These are phyloP conservation scores for Kodamaea restingae DNA, from an alignment of 805 yeast species.

Conservation along the genomic window DNA sequence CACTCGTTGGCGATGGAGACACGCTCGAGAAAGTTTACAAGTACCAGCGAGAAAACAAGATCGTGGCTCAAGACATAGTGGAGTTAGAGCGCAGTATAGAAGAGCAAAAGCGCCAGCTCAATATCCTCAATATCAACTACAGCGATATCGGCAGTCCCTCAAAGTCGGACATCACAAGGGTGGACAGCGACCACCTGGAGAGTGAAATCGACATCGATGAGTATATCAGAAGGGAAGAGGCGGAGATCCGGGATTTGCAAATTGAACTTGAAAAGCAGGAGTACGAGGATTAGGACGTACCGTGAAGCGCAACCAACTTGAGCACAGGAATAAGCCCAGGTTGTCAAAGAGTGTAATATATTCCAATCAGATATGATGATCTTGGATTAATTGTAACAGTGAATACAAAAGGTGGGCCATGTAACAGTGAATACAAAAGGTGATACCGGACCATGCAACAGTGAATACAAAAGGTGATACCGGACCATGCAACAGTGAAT, in stretches of 20 bases:
- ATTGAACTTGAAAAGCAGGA: slow-evolving; percentile 24
- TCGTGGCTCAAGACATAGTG: slow-evolving; percentile 35
- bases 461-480: too few species aligned
- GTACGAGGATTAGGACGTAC: background rate
- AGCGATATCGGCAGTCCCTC: slow-evolving; percentile 17
- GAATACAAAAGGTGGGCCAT: too few species aligned
- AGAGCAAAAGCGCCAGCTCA: slow-evolving; percentile 40
- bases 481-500: too few species aligned
- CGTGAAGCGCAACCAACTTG: too few species aligned
- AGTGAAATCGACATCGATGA: slow-evolving; percentile 32
- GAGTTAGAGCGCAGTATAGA: slow-evolving; percentile 42
- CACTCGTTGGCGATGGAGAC: slow-evolving; percentile 20
- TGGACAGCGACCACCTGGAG: slow-evolving; percentile 11
- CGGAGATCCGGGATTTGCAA: slow-evolving; percentile 43
- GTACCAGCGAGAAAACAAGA: slow-evolving; percentile 36
- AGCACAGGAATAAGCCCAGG: too few species aligned
- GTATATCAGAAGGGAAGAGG: slow-evolving; percentile 42
- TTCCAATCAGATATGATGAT: too few species aligned
- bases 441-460: too few species aligned
- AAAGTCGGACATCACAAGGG: slow-evolving; percentile 5
- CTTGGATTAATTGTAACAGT: too few species aligned
- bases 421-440: too few species aligned
- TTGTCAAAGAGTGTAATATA: too few species aligned
- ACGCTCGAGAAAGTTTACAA: slow-evolving; percentile 29
- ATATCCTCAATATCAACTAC: slow-evolving; percentile 28